Base-by-base conservation (phyloP, 768 basidiomycete species). In the Tylopilus rubrobrunneus region DNA sequence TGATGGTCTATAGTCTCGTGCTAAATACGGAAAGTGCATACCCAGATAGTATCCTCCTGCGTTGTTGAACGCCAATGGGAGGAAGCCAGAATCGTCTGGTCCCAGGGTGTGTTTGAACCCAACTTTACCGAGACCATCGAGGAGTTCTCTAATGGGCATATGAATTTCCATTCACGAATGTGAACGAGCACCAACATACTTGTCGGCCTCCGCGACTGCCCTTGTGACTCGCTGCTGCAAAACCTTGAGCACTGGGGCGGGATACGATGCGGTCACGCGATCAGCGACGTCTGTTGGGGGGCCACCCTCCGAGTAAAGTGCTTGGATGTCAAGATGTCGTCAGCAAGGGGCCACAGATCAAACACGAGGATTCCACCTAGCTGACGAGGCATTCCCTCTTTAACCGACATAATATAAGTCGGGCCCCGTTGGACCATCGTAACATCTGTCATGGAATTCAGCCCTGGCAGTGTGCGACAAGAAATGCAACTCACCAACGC, bases 1-100 rank as follows among this genome's bases (percentile, higher is more conserved):
- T 34, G 11, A 12, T 12, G 12, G 14, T 14, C 34, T 34, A 12
- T 34, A 10, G 3, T 34, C 34, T 34, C 12, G 12, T 34, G 37
- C 15, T n/a, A 17, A 1, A 17, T 37, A 34, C 34, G 11, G 37
- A 42, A 14, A 6, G 11, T 8, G 53, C 71, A 25, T 53, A 80
- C 86, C 85, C 2, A 87, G 70, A 67, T 89, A 89, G 66, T 84
- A 88, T 7, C 87, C 85, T 25, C 85, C 85, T 0, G 70, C 80
- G 41, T 73, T 74, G 8, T 64, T 65, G 64, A 74, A 80, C 14
- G 76, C 78, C 19, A 81, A 66, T 41, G 78, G 67, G 10, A 78
- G 52, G 55, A 81, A 74, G 0, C 86, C 86, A 1, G 78, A 71
- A 19, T 72, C 78, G 7, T 81, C 77, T 33, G 72, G 72, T 8